Conservation (phyloP, 2,329 filamentous ascomycete species). For the Fusarium virguliforme region DNA sequence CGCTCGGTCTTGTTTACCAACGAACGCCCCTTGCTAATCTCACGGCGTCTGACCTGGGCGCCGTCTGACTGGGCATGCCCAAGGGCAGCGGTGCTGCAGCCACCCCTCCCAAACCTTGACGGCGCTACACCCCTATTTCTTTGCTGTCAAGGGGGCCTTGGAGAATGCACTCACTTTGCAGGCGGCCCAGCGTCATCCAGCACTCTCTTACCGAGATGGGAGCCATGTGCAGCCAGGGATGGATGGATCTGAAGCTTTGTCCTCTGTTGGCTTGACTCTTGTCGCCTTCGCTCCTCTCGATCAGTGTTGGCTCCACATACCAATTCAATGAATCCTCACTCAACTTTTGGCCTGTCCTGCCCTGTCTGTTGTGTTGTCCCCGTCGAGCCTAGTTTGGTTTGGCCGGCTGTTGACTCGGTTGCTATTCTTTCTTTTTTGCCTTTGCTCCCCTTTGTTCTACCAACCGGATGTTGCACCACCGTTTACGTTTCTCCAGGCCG, state of each 20-base stretch:
- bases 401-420: conserved; percentile 17
- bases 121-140: conserved; percentile 16
- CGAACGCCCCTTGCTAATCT: conserved; percentile 34
- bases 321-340: conserved; percentile 28
- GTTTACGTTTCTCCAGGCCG: conserved; percentile 29
- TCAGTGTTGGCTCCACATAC: conserved; percentile 42
- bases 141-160: conserved; percentile 30
- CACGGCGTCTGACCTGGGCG: conserved; percentile 26
- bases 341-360: conserved; percentile 18
- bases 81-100: conserved; percentile 15
- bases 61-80: conserved; percentile 28
- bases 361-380: conserved; percentile 4
- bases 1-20: conserved; percentile 28
- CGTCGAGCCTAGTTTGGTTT: conserved; percentile 29
- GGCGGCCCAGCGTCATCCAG: conserved; percentile 48
- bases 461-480: conserved; percentile 30
- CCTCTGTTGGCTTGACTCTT: conserved; percentile 36
- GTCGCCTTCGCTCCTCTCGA: conserved; percentile 27
- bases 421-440: conserved; percentile 27
- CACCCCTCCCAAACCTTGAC: conserved; percentile 33
- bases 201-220: conserved; percentile 32
- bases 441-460: conserved; percentile 27
- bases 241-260: conserved; percentile 39
- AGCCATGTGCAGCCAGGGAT: conserved; percentile 29
- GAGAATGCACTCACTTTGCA: conserved; percentile 38